Percentiles rank a stretch among this genome's conserved stretches.
phyloP scores from a whole-genome alignment of 768 basidiomycete genomes.

The Boletellus ananas region DNA sequence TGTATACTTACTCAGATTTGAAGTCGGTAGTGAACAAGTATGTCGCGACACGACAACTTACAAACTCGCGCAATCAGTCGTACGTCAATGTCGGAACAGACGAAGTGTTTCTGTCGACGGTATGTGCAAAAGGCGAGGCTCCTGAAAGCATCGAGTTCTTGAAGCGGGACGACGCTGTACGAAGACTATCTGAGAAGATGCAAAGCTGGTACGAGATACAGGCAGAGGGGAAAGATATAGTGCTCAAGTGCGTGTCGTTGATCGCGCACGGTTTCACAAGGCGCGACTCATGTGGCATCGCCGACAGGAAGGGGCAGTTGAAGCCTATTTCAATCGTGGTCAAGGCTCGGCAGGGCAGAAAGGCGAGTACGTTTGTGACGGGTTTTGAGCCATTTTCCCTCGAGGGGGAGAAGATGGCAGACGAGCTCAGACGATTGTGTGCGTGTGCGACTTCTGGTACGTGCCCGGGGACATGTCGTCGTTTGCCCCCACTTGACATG shows the following conservation, averaged over 20 bases:
- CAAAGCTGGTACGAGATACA: conserved; percentile 70
- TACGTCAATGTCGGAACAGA: conserved; percentile 62
- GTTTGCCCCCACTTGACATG: neutral
- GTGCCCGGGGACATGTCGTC: conserved; percentile 15
- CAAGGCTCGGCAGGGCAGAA: conserved; percentile 76
- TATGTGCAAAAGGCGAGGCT: conserved; percentile 34
- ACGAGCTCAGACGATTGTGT: conserved; percentile 72
- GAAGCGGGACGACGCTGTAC: conserved; percentile 61
- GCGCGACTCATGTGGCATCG: neutral
- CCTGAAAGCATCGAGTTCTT: conserved; percentile 45
- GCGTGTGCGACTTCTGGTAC: conserved; percentile 76
- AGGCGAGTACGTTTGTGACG: conserved; percentile 70
- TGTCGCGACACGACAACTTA: conserved; percentile 53
- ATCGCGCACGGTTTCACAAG: neutral
- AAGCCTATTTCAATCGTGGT: conserved; percentile 65
- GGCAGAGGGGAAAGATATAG: conserved; percentile 50
- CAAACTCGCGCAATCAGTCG: conserved; percentile 62
- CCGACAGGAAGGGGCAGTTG: conserved; percentile 67
- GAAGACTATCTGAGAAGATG: conserved; percentile 59
- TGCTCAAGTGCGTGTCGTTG: conserved; percentile 51
- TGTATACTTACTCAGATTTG: conserved; percentile 59
- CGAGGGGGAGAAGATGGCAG: conserved; percentile 67
- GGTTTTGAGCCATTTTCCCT: conserved; percentile 78
- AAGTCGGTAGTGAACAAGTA: conserved; percentile 59
- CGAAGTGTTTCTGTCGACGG: conserved; percentile 35